These are phyloP conservation scores for Spergularia bocconei DNA, from an alignment of 148 eudicot genomes.

Conservation along the genomic window DNA sequence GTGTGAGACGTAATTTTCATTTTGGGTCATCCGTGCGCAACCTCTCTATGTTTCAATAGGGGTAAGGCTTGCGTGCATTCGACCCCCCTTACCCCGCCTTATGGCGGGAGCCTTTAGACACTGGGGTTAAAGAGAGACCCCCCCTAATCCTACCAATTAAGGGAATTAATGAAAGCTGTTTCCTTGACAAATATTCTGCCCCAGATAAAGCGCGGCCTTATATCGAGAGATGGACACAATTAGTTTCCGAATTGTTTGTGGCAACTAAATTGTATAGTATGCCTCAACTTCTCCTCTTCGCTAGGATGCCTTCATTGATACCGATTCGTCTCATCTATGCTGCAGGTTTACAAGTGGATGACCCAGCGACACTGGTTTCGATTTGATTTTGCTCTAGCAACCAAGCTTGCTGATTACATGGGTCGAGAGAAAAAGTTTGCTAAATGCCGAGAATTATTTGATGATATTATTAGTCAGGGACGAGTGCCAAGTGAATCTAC, in stretches of 20 bases:
- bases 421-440: constrained; percentile 72
- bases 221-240: no score
- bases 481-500: constrained; percentile 88
- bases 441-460: constrained; percentile 77
- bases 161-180: no score
- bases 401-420: constrained; percentile 84
- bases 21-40: no score
- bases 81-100: no score
- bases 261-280: background rate
- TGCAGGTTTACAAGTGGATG: constrained; percentile 96
- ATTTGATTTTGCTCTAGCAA: constrained; percentile 85
- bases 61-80: no score
- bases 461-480: constrained; percentile 82
- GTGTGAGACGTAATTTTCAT: no score
- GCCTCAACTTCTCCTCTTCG: background rate
- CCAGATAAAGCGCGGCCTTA: no score
- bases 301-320: background rate
- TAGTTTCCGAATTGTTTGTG: background rate
- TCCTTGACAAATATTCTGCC: no score
- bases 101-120: no score
- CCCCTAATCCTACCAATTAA: no score
- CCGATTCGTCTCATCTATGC: background rate
- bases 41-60: no score
- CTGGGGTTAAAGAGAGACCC: no score
- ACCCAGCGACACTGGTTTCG: constrained; percentile 76